Evolutionary conservation across 306 rosid genomes (phyloP), one percentile per base, ranked within the genome.

Genomic region (Echinosophora koreensis): DNA sequence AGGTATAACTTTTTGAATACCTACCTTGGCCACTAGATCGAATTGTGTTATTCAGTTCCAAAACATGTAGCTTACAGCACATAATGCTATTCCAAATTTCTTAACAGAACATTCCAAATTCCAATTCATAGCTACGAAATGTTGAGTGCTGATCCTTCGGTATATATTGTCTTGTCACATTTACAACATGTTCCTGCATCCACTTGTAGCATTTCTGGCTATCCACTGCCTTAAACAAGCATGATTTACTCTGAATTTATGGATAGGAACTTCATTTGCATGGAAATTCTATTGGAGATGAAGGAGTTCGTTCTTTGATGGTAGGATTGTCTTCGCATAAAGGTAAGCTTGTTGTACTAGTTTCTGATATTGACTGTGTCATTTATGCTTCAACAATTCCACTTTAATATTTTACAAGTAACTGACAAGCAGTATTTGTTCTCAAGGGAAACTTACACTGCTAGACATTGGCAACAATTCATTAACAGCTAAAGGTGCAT

Each of bases 211-310:
- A 8, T n/a, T 16, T 50, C 67, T 85, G 68, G 65, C 76, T 42
- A 71, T 55, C 47, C 74, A 38, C 55, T 58, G 35, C 80, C 79
- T 75, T 50, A 65, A 30, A 66, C 78, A 59, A 17, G 71, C 66
- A 66, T 72, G 71, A 76, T 80, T 47, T 73, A 71, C 54, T 69
- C 67, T 77, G 47, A 71, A 38, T 79, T 52, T 78, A 28, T 71
- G 81, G 47, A 34, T 89, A 95, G 99, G 97, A 90, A 67, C 97
- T 95, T 84, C 91, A 95, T 85, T 77, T 95, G 86, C 93, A 95
- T 76, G 99, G 99, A 78, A 95, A 95, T 86, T 89, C 97, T 76
- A 88, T 95, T 71, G 97, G 97, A 44, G 99, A 95, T 75, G 99
- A 95, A 87, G 99, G 99, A 71, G 82, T 81, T 75, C 86, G 89